Evolutionary conservation across 2,329 filamentous ascomycete species (phyloP).

Genomic region (Truncatella angustata): DNA sequence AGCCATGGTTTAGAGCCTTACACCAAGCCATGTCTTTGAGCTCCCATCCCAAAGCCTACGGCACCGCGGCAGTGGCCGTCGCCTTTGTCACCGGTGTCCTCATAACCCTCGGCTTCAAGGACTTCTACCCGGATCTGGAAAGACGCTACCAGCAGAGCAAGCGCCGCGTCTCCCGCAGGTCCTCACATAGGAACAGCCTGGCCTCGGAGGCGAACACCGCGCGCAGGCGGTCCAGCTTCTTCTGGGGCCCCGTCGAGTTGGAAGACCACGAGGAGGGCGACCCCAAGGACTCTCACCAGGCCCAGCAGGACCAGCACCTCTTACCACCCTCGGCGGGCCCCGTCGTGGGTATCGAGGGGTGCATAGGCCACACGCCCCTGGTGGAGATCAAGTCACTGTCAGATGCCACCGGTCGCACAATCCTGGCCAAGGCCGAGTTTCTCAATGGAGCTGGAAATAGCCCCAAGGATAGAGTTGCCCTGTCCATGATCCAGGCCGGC

Average conservation of each 20-base stretch:
- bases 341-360: constrained; percentile 80
- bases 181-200: constrained; percentile 9
- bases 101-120: constrained; percentile 74
- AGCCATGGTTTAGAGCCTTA: too few relatives aligned
- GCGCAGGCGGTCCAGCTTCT: constrained; percentile 41
- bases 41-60: constrained; percentile 61
- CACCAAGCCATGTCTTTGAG: constrained; percentile 52
- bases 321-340: constrained; percentile 38
- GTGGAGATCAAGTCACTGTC: constrained; percentile 84
- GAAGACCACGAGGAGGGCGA: constrained; percentile 50
- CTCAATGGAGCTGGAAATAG: constrained; percentile 92
- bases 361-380: constrained; percentile 91
- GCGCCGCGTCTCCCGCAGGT: constrained; percentile 27
- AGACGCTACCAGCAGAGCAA: constrained; percentile 53
- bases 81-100: constrained; percentile 78
- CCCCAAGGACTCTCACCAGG: constrained; percentile 21
- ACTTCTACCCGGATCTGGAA: constrained; percentile 75
- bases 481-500: constrained; percentile 82
- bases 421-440: constrained; percentile 93
- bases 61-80: constrained; percentile 63
- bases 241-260: constrained; percentile 51
- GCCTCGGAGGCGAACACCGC: constrained; percentile 13
- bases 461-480: constrained; percentile 91
- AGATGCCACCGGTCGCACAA: constrained; percentile 80
- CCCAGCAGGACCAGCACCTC: constrained; percentile 15